Conservation (phyloP, 208 protist species). For the Crithidia thermophila region DNA sequence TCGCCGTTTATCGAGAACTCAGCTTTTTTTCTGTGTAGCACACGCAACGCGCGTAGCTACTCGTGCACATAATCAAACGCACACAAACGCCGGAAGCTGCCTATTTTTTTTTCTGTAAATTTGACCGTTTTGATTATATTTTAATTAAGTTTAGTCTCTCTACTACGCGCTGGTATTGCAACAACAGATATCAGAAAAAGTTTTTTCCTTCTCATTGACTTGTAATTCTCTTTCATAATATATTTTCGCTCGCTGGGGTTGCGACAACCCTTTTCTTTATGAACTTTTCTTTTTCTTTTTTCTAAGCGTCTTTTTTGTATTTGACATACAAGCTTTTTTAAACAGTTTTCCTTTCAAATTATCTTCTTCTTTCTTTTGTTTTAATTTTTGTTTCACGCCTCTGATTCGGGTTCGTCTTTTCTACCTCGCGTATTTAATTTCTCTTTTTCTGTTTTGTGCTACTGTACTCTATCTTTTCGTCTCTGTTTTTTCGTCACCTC, state of each 20-base stretch:
- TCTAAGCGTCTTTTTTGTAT: constrained; percentile 11
- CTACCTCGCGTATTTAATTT: background rate
- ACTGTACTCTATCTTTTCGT: constrained; percentile 1
- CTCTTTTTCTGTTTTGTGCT: background rate
- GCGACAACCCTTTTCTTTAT: too few relatives aligned
- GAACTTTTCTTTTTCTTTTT: constrained; percentile 14
- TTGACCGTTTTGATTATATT: background rate
- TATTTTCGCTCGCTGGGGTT: background rate
- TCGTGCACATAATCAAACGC: too few relatives aligned
- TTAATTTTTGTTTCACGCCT: background rate
- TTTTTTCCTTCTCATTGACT: constrained; percentile 17
- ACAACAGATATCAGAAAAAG: too few relatives aligned
- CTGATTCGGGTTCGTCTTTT: background rate
- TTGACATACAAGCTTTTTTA: constrained; percentile 3
- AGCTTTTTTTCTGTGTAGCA: too few relatives aligned
- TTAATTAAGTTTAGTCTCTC: background rate
- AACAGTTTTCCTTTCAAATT: background rate
- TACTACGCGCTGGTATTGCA: constrained; percentile 1
- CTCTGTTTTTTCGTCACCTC: background rate
- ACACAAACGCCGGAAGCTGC: too few relatives aligned
- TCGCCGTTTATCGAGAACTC: too few relatives aligned
- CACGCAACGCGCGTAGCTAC: too few relatives aligned
- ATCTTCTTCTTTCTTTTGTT: background rate
- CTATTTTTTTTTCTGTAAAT: background rate
- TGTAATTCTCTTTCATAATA: background rate